Evolutionary conservation across 345 rosid species (phyloP).

Genomic region (Alliaria petiolata): DNA sequence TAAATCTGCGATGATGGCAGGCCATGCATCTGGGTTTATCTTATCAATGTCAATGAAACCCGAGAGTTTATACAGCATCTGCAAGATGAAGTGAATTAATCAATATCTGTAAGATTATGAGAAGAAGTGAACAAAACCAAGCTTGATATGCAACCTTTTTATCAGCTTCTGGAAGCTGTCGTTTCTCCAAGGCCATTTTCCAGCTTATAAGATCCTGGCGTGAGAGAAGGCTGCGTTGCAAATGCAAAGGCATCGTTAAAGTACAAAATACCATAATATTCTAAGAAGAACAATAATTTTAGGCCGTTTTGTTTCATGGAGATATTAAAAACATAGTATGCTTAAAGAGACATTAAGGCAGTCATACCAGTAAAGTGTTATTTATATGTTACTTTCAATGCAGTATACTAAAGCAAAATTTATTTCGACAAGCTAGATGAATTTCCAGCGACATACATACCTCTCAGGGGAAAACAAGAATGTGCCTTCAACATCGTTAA

Average conservation of each 20-base stretch:
- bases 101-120: not conserved
- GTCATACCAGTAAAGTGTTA: not conserved
- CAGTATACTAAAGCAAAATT: not conserved
- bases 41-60: slow-evolving; percentile 85
- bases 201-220: slow-evolving; percentile 97
- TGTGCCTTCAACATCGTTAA: slow-evolving; percentile 48
- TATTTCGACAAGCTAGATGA: not conserved
- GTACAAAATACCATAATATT: not conserved
- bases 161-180: slow-evolving; percentile 86
- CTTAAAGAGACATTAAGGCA: not conserved
- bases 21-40: slow-evolving; percentile 90
- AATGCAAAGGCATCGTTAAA: not conserved
- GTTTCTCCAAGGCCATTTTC: slow-evolving; percentile 95
- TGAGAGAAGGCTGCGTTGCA: slow-evolving; percentile 65
- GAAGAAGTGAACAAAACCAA: not conserved
- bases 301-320: not conserved
- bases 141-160: slow-evolving; percentile 51
- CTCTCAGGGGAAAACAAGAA: slow-evolving; percentile 79
- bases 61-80: slow-evolving; percentile 67
- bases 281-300: not conserved
- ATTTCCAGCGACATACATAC: slow-evolving; percentile 33
- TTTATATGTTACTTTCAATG: not conserved
- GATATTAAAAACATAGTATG: not conserved
- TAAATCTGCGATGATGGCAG: slow-evolving; percentile 83
- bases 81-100: slow-evolving; percentile 17